Evolutionary conservation across 2,329 filamentous ascomycete genomes (phyloP).

Genomic region (Blastomyces silverae): DNA sequence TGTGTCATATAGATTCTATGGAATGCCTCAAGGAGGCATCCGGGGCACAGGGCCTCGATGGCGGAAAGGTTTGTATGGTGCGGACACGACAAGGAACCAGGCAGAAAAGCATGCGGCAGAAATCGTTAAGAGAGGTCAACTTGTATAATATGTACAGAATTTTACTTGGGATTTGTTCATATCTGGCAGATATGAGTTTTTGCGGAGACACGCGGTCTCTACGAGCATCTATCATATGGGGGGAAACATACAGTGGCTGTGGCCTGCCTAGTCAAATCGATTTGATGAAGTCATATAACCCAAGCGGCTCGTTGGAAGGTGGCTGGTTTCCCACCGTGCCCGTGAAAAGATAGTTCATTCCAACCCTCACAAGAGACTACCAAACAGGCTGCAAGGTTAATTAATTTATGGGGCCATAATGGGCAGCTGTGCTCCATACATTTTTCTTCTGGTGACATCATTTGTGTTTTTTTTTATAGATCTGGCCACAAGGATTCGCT

Average conservation of each 20-base stretch:
- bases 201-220: not conserved
- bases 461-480: not conserved
- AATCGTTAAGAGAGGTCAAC: not conserved
- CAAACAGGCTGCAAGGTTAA: conserved; percentile 1
- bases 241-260: not conserved
- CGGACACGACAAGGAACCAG: not conserved
- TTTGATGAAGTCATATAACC: not conserved
- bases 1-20: not conserved
- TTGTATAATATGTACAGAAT: not conserved
- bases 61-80: not conserved
- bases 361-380: conserved; percentile 2
- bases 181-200: not conserved
- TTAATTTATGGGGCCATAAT: conserved; percentile 1
- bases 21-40: not conserved
- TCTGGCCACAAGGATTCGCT: not conserved
- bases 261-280: not conserved
- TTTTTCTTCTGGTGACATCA: conserved; percentile 1
- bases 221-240: not conserved
- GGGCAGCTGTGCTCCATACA: not conserved
- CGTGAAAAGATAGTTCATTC: not conserved
- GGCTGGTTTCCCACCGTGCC: not conserved
- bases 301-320: not conserved
- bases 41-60: not conserved
- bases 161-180: not conserved
- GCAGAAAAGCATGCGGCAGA: not conserved